Evolutionary conservation across 116 monocot genomes (phyloP).

Genomic region (Phalaenopsis hybrid): DNA sequence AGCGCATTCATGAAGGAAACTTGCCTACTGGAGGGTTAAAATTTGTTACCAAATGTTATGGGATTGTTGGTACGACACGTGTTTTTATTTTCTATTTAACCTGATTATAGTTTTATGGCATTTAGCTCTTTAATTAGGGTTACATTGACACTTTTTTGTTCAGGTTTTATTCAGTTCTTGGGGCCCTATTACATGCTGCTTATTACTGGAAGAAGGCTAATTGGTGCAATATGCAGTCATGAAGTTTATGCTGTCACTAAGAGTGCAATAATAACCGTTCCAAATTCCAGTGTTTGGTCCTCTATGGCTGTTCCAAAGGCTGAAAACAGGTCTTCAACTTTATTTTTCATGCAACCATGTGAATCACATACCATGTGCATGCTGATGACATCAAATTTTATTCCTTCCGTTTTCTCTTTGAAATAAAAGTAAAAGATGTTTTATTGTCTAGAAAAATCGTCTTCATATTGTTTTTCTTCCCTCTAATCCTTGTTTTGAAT

Average conservation of each 20-base stretch:
- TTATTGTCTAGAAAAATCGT: background rate
- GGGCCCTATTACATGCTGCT: slow-evolving; percentile 71
- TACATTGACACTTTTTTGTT: background rate
- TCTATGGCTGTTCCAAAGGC: slow-evolving; percentile 26
- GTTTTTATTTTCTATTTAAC: background rate
- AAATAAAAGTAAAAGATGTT: background rate
- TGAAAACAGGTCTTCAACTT: slow-evolving; percentile 36
- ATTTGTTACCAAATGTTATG: slow-evolving; percentile 84
- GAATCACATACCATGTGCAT: background rate
- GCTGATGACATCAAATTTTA: background rate
- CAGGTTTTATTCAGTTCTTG: slow-evolving; percentile 58
- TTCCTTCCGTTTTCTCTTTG: background rate
- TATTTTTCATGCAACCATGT: background rate
- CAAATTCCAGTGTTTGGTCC: slow-evolving; percentile 18
- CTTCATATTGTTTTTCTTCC: background rate
- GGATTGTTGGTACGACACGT: slow-evolving; percentile 67
- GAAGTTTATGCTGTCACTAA: slow-evolving; percentile 44
- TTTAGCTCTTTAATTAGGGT: background rate
- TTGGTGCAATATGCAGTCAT: slow-evolving; percentile 56
- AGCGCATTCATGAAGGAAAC: slow-evolving; percentile 73
- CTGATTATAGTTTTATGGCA: background rate
- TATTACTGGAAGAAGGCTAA: slow-evolving; percentile 40
- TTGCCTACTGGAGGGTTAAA: slow-evolving; percentile 76
- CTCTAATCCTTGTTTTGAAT: background rate
- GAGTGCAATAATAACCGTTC: slow-evolving; percentile 37